A percentile compares a stretch with the other conserved stretches of the same genome.
Evolutionary conservation across 75 land plant genomes (phyloP).

Genomic region (Pinus tabuliformis): DNA sequence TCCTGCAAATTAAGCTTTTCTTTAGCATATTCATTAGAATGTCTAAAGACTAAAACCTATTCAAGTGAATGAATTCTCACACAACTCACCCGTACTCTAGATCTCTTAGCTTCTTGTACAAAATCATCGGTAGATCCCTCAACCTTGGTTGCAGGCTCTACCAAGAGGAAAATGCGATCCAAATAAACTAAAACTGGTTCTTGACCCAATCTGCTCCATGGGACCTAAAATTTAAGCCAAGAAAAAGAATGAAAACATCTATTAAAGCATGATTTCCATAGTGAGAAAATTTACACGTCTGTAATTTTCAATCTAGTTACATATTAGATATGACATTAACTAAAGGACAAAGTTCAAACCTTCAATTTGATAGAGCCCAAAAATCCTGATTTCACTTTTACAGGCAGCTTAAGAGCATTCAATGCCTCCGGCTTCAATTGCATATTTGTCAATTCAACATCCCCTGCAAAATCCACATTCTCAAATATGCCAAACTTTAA

Average conservation of each 20-base stretch:
- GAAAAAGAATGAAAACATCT: not conserved
- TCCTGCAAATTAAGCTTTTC: conserved; percentile 43
- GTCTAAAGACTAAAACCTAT: conserved; percentile 4
- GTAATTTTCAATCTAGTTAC: not conserved
- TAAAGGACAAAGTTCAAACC: conserved; percentile 35
- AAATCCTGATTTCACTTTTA: conserved; percentile 97
- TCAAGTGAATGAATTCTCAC: not conserved
- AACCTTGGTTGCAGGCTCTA: conserved; percentile 86
- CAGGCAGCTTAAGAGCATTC: conserved; percentile 87
- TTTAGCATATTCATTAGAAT: not conserved
- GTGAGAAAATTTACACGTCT: not conserved
- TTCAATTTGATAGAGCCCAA: conserved; percentile 94
- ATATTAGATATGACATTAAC: not conserved
- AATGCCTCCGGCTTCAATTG: conserved; percentile 97
- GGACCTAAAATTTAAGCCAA: conserved; percentile 52
- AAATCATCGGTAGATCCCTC: conserved; percentile 70
- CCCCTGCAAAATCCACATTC: conserved; percentile 43
- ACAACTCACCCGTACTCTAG: conserved; percentile 50
- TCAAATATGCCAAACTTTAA: not conserved
- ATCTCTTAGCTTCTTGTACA: conserved; percentile 78
- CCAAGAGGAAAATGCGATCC: conserved; percentile 88
- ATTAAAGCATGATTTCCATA: not conserved
- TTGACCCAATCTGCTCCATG: conserved; percentile 98
- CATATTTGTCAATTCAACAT: conserved; percentile 98
- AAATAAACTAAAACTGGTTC: conserved; percentile 90